Conservation (phyloP, 305 asterid species). For the Rubia occidens region DNA sequence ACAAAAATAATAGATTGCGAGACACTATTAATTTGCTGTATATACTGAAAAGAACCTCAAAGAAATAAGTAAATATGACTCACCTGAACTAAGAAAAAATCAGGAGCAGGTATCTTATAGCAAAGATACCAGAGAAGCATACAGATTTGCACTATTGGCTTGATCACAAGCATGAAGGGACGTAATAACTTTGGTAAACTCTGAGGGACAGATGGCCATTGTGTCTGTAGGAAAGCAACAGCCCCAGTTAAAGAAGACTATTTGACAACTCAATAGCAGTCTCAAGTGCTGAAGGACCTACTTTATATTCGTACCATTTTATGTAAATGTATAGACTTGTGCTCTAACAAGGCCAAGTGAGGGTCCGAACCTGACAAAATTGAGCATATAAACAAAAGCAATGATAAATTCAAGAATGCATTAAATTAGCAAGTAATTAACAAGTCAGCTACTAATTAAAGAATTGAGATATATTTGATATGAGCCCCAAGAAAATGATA, state of each 20-base stretch:
- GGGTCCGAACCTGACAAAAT: slow-evolving; percentile 74
- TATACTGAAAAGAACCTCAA: neutral
- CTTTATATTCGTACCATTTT: slow-evolving; percentile 48
- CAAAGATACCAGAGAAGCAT: slow-evolving; percentile 87
- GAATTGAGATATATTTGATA: neutral
- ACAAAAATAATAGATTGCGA: neutral
- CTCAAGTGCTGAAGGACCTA: slow-evolving; percentile 15
- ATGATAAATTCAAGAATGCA: neutral
- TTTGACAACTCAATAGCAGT: neutral
- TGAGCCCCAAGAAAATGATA: neutral
- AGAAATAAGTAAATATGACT: slow-evolving; percentile 16
- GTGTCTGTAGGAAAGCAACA: slow-evolving; percentile 43
- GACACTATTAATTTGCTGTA: neutral
- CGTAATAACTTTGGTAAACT: slow-evolving; percentile 59
- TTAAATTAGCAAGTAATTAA: neutral
- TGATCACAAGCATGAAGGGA: slow-evolving; percentile 61
- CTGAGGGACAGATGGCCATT: slow-evolving; percentile 59
- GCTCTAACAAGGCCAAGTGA: slow-evolving; percentile 55
- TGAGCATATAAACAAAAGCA: neutral
- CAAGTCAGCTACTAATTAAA: neutral
- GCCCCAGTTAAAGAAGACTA: slow-evolving; percentile 11
- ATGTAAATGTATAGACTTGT: slow-evolving; percentile 64
- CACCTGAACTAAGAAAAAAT: slow-evolving; percentile 84
- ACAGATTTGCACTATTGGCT: slow-evolving; percentile 69
- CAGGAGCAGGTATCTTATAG: slow-evolving; percentile 74